Conservation (phyloP, 805 yeast species). For the Zygosaccharomyces bailii region DNA sequence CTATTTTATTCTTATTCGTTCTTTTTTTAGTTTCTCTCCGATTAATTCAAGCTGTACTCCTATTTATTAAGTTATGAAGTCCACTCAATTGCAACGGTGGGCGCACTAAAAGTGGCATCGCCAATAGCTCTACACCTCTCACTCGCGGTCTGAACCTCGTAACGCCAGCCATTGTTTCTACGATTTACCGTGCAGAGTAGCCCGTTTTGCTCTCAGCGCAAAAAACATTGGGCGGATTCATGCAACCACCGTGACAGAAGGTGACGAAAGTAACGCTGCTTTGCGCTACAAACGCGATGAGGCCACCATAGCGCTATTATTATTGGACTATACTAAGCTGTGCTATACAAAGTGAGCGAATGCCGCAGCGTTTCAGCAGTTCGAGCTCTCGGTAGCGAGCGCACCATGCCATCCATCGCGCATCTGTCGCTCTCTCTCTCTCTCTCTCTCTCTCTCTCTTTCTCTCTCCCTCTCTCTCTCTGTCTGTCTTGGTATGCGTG, state of each 20-base stretch:
- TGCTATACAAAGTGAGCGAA: too few species aligned
- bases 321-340: neutral
- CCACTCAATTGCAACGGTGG: neutral
- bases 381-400: neutral
- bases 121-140: neutral
- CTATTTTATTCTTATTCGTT: too few species aligned
- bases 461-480: neutral
- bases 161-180: neutral
- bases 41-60: neutral
- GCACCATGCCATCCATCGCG: too few species aligned
- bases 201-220: neutral
- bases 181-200: neutral
- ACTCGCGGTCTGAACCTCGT: neutral
- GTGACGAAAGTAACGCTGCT: neutral
- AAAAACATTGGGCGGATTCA: neutral
- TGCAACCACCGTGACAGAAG: conserved; percentile 1
- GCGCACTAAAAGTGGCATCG: neutral
- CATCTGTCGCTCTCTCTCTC: too few species aligned
- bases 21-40: neutral
- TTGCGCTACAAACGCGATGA: neutral
- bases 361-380: too few species aligned
- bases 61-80: neutral
- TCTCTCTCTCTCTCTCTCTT: too few species aligned
- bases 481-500: neutral
- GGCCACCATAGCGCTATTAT: neutral